Evolutionary conservation across 108 stramenopile genomes (phyloP), one percentile per base, ranked within the genome.

Genomic region (Cylindrotheca fusiformis): DNA sequence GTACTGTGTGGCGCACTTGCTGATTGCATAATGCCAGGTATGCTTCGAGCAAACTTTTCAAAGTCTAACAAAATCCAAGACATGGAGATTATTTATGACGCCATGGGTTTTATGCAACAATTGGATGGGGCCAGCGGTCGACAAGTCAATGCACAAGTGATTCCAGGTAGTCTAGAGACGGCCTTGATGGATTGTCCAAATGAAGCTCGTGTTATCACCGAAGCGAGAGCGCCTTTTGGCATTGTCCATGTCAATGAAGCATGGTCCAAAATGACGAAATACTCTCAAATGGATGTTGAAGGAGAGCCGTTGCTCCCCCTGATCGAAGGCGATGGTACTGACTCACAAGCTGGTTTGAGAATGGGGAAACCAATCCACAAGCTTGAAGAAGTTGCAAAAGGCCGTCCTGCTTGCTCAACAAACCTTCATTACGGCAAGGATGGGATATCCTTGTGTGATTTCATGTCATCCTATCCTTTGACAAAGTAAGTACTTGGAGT

Each of bases 51-150:
- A 0, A 51, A 70, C 48, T 93, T 90, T 60, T 84, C 84, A 1
- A 32, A 74, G 25, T 62, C 68, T 24, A 87, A 90, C 69, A 86
- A 87, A 54, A 69, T 93, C 4, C 44, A 63, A 25, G 84, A 71
- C 50, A 56, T 90, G 30, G 92, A 93, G 55, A 76, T 93, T 67
- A 79, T 86, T 12, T 93, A 81, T 55, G 92, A 93, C 72, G 87
- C 88, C 48, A 90, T 93, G 92, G 85, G 88, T 8, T 89, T 93
- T 53, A 90, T 90, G 77, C 92, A 93, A 63, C 87, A 86, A 72
- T 69, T 93, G 12, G 86, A 87, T 68, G 69, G 86, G 41, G 82
- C 90, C 24, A 87, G 82, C 61, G 86, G 90, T 8, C 83, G 76
- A 45, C 76, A 87, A 25, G 77, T 76, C 8, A 67, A 70, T 25